These are phyloP conservation scores for Tetradesmus obliquus DNA, from an alignment of 139 green algal species.

Conservation along the genomic window DNA sequence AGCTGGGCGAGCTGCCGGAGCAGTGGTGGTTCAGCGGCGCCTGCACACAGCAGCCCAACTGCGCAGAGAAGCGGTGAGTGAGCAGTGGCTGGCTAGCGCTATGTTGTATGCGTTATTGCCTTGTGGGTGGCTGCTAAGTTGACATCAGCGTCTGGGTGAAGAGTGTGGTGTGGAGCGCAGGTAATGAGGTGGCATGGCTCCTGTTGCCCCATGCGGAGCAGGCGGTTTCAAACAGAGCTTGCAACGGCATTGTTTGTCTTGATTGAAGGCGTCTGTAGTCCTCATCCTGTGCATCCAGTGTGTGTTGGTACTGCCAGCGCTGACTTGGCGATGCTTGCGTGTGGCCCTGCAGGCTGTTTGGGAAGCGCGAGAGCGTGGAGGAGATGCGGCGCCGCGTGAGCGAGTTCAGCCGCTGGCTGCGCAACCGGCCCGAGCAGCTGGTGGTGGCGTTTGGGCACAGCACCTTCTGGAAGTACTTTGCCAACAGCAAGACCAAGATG, in stretches of 20 bases:
- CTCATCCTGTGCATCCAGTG: too few relatives aligned
- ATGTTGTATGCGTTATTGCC: too few relatives aligned
- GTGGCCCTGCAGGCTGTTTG: slow-evolving; percentile 25
- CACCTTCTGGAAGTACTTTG: slow-evolving; percentile 72
- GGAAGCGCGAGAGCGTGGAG: background rate
- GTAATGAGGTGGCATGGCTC: too few relatives aligned
- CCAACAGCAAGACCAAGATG: slow-evolving; percentile 50
- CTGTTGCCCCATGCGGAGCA: too few relatives aligned
- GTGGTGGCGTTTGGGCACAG: slow-evolving; percentile 81
- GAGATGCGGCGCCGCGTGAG: slow-evolving; percentile 61
- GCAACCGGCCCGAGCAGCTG: slow-evolving; percentile 60
- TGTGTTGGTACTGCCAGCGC: too few relatives aligned
- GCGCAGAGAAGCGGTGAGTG: slow-evolving; percentile 37
- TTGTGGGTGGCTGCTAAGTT: too few relatives aligned
- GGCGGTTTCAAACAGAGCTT: too few relatives aligned
- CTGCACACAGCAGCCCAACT: slow-evolving; percentile 58
- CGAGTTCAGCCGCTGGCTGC: slow-evolving; percentile 71
- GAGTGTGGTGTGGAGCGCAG: too few relatives aligned
- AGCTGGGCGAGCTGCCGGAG: slow-evolving; percentile 64
- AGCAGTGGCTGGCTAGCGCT: background rate
- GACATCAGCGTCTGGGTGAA: too few relatives aligned
- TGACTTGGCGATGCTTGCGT: background rate
- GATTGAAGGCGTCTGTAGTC: too few relatives aligned
- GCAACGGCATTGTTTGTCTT: too few relatives aligned
- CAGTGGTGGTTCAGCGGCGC: slow-evolving; percentile 72